These are phyloP conservation scores for Monsonia emarginata DNA, from an alignment of 441 rosid genomes.

Conservation along the genomic window DNA sequence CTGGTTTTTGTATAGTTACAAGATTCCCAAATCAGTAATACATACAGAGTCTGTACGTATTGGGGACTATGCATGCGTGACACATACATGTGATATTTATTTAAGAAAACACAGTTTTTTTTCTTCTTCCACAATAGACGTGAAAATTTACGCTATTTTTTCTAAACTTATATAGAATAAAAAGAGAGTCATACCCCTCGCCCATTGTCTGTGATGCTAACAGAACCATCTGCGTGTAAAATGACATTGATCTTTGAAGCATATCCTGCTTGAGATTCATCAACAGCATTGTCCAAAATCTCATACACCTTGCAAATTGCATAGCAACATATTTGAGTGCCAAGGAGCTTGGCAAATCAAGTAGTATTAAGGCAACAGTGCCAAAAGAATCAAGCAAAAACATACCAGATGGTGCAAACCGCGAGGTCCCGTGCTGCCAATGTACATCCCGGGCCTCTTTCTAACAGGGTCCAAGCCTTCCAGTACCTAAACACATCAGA, in stretches of 20 bases:
- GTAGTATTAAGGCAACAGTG: not conserved
- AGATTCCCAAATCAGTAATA: not conserved
- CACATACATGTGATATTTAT: not conserved
- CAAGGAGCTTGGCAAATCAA: not conserved
- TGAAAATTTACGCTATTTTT: not conserved
- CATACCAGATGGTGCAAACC: constrained; percentile 96
- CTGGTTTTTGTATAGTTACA: not conserved
- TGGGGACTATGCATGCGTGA: not conserved
- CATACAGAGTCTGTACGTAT: not conserved
- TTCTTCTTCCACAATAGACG: not conserved
- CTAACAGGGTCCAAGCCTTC: constrained; percentile 96
- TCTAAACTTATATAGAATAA: not conserved
- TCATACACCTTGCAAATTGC: constrained; percentile 62
- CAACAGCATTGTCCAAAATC: constrained; percentile 88
- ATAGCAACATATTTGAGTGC: not conserved
- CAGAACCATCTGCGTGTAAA: constrained; percentile 66
- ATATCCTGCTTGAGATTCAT: constrained; percentile 94
- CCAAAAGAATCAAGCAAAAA: constrained; percentile 8
- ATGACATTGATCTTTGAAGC: constrained; percentile 64
- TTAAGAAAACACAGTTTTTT: not conserved
- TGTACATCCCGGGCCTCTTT: constrained; percentile 97
- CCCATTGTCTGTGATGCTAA: constrained; percentile 77
- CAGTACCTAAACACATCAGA: constrained; percentile 48
- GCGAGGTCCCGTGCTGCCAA: constrained; percentile 94
- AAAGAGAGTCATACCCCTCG: constrained; percentile 67